Conservation (phyloP, 1,284 basidiomycete species). For the Lignosus rhinocerotis region DNA sequence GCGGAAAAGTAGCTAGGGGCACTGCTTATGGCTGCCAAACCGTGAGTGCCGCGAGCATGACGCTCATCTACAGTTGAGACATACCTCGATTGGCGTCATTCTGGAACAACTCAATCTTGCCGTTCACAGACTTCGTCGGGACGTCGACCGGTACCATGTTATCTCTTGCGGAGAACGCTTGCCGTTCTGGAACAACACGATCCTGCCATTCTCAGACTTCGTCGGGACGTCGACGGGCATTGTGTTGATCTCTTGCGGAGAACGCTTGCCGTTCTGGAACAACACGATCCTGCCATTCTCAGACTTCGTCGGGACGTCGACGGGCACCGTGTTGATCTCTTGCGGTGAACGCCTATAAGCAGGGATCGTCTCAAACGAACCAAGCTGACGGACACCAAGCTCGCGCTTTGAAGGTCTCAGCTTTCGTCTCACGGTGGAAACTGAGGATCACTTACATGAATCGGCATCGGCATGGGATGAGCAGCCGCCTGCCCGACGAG, state of each 20-base stretch:
- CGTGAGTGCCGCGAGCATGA: slow-evolving; percentile 14
- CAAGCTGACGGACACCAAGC: slow-evolving; percentile 33
- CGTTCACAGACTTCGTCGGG: slow-evolving; percentile 28
- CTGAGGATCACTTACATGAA: slow-evolving; percentile 36
- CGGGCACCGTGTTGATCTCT: slow-evolving; percentile 33
- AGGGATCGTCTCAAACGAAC: slow-evolving; percentile 46
- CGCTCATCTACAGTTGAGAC: neutral
- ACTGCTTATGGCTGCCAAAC: neutral
- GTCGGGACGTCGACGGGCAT: slow-evolving; percentile 36
- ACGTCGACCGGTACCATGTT: slow-evolving; percentile 36
- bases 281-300: slow-evolving; percentile 25
- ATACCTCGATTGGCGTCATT: slow-evolving; percentile 17
- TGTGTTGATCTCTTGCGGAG: slow-evolving; percentile 30
- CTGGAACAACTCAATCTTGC: slow-evolving; percentile 25
- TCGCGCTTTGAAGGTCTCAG: slow-evolving; percentile 22
- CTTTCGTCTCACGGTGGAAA: neutral
- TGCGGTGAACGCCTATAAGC: slow-evolving; percentile 43
- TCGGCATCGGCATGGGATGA: slow-evolving; percentile 44
- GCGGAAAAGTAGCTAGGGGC: neutral
- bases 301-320: slow-evolving; percentile 27
- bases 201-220: slow-evolving; percentile 26
- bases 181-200: slow-evolving; percentile 28
- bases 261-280: slow-evolving; percentile 29
- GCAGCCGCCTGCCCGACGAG: slow-evolving; percentile 49
- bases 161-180: slow-evolving; percentile 32